Evolutionary conservation across 768 basidiomycete species (phyloP).

Genomic region (Cyclocybe cylindracea): DNA sequence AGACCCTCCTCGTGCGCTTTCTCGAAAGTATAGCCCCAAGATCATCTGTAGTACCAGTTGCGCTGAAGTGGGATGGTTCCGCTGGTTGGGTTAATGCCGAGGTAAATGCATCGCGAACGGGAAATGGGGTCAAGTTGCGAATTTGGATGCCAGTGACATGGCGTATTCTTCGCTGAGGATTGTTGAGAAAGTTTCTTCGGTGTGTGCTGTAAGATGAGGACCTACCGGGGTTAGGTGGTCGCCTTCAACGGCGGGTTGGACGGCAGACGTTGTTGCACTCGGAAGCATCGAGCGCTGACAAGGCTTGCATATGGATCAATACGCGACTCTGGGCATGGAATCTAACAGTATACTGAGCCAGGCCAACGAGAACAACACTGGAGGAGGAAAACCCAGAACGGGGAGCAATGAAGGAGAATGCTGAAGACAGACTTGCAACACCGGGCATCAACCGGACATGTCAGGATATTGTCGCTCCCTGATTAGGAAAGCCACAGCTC

Average conservation of each 20-base stretch:
- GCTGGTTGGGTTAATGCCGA: conserved; percentile 72
- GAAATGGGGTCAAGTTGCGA: conserved; percentile 83
- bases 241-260: conserved; percentile 7
- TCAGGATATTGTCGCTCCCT: too few species aligned
- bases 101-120: conserved; percentile 74
- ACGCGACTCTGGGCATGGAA: conserved; percentile 2
- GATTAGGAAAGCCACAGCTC: too few species aligned
- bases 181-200: conserved; percentile 6
- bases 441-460: too few species aligned
- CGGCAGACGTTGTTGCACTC: conserved; percentile 16
- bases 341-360: neutral
- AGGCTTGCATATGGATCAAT: conserved; percentile 19
- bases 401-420: neutral
- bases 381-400: neutral
- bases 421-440: too few species aligned
- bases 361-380: neutral
- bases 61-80: conserved; percentile 58
- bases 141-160: conserved; percentile 75
- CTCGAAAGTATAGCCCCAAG: conserved; percentile 61
- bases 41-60: conserved; percentile 65
- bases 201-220: neutral
- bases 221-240: conserved; percentile 19
- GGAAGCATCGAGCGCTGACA: conserved; percentile 18
- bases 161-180: conserved; percentile 62
- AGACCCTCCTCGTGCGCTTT: conserved; percentile 62